Conservation (phyloP, 2,329 filamentous ascomycete genomes). For the Neocatenulostroma microsporum region DNA sequence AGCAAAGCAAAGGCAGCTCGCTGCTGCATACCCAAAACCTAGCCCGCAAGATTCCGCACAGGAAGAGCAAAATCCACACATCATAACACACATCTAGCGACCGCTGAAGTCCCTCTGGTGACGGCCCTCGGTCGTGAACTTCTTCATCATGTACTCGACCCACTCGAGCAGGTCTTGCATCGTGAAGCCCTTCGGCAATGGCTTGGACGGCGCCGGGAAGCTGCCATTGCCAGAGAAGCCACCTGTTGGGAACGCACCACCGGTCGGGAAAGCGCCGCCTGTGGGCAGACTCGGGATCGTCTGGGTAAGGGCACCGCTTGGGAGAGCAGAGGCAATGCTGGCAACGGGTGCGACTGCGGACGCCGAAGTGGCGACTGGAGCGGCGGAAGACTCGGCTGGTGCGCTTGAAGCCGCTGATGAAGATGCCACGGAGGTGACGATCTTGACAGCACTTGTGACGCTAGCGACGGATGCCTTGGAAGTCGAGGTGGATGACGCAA, state of each 20-base stretch:
- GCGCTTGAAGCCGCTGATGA: slow-evolving; percentile 7
- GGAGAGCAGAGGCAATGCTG: background rate
- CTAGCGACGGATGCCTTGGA: slow-evolving; percentile 3
- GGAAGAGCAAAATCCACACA: no score
- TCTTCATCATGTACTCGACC: slow-evolving; percentile 20
- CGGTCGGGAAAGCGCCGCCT: no score
- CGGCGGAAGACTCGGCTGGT: slow-evolving; percentile 5
- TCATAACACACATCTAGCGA: no score
- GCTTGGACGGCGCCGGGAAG: slow-evolving; percentile 15
- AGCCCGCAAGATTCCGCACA: no score
- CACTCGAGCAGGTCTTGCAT: slow-evolving; percentile 21
- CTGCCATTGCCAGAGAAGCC: background rate
- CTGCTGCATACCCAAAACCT: no score
- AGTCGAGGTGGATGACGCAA: slow-evolving; percentile 1
- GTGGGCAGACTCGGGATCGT: slow-evolving; percentile 5
- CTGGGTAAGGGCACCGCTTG: background rate
- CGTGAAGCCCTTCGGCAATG: slow-evolving; percentile 21
- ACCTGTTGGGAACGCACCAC: background rate
- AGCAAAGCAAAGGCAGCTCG: no score
- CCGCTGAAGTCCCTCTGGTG: slow-evolving; percentile 16
- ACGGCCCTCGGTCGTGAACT: slow-evolving; percentile 14
- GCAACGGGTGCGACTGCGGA: no score
- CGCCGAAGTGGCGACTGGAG: slow-evolving; percentile 12
- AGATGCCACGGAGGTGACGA: slow-evolving; percentile 5
- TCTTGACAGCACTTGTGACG: background rate